Evolutionary conservation across 108 stramenopile species (phyloP).

Genomic region (Chaetoceros tenuissimus): DNA sequence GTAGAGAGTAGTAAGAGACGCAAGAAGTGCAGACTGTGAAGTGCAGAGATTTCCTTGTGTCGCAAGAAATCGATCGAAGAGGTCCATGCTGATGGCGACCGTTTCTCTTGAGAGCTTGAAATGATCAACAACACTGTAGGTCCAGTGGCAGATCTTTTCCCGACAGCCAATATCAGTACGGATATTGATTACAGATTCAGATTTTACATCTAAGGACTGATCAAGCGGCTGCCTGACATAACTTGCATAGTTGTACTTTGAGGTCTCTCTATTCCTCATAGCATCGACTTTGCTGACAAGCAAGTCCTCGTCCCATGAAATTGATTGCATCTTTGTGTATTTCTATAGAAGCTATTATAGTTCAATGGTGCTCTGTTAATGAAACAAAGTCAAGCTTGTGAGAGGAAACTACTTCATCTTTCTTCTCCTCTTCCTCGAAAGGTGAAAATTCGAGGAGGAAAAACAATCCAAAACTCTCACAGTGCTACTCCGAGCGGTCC

Average conservation of each 20-base stretch:
- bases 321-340: not conserved
- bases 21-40: slow-evolving; percentile 51
- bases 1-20: slow-evolving; percentile 58
- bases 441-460: no score
- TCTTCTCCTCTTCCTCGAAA: no score
- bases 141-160: slow-evolving; percentile 77
- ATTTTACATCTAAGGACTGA: not conserved
- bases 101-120: slow-evolving; percentile 70
- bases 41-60: slow-evolving; percentile 57
- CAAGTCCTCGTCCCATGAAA: not conserved
- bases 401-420: no score
- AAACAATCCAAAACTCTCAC: no score
- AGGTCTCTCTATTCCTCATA: not conserved
- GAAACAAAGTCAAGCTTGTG: no score
- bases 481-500: no score
- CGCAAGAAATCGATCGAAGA: slow-evolving; percentile 74
- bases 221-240: not conserved
- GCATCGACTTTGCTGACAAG: not conserved
- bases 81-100: slow-evolving; percentile 50
- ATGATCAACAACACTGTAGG: slow-evolving; percentile 79
- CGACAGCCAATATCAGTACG: slow-evolving; percentile 34
- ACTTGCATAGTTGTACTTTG: not conserved
- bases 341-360: no score
- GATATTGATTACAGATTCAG: not conserved
- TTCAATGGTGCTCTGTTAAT: no score